Percentiles rank a stretch among this genome's conserved stretches.
phyloP scores from a whole-genome alignment of 2,329 filamentous ascomycete species.

The Venturia effusa region DNA sequence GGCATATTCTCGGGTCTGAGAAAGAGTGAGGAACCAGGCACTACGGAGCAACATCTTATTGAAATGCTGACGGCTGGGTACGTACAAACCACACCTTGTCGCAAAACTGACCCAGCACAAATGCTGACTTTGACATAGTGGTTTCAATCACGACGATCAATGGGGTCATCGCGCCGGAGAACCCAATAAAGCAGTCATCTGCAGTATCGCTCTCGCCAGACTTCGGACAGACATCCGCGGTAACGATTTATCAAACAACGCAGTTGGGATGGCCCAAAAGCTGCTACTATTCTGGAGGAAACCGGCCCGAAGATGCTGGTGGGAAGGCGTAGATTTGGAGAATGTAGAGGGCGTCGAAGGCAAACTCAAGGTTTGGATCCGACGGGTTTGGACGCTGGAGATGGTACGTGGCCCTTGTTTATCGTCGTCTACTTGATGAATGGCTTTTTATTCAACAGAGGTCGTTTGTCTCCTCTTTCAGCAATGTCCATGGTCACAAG shows the following conservation, averaged over 20 bases:
- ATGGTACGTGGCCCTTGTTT: slow-evolving; percentile 45
- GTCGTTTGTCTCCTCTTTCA: background rate
- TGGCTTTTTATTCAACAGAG: background rate
- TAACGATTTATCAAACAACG: slow-evolving; percentile 60
- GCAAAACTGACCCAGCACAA: background rate
- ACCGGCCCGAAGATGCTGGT: slow-evolving; percentile 93
- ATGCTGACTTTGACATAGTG: slow-evolving; percentile 41
- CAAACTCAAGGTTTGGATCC: slow-evolving; percentile 94
- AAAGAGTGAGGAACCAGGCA: slow-evolving; percentile 90
- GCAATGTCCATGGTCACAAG: slow-evolving; percentile 13
- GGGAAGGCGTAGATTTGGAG: slow-evolving; percentile 91
- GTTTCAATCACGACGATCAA: slow-evolving; percentile 87
- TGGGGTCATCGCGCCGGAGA: slow-evolving; percentile 98
- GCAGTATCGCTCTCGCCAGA: slow-evolving; percentile 85
- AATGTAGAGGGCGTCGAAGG: slow-evolving; percentile 84
- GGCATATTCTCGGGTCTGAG: slow-evolving; percentile 94
- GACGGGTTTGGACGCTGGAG: slow-evolving; percentile 95
- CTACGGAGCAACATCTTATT: slow-evolving; percentile 94
- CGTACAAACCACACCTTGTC: slow-evolving; percentile 25
- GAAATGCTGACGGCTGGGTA: slow-evolving; percentile 99
- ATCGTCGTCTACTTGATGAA: slow-evolving; percentile 6
- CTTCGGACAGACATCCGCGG: slow-evolving; percentile 81
- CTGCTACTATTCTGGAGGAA: slow-evolving; percentile 96
- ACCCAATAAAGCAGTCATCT: slow-evolving; percentile 96
- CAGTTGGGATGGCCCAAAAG: slow-evolving; percentile 97